Percentiles rank a stretch among this genome's conserved stretches.
Evolutionary conservation across 805 yeast species (phyloP).

Genomic region (Wickerhamomyces rabaulensis): DNA sequence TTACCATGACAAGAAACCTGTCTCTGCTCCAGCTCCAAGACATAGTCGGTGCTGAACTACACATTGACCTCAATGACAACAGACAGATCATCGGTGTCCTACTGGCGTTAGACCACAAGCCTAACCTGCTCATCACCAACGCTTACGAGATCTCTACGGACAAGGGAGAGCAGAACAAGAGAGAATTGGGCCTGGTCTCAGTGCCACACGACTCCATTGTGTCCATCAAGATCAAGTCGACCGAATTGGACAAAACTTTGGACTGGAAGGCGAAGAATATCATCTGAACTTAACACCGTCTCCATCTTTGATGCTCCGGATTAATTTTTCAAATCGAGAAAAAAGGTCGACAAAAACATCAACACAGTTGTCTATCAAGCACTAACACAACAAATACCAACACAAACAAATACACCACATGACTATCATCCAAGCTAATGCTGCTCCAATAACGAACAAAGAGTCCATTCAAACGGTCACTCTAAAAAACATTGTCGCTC

Average conservation of each 20-base stretch:
- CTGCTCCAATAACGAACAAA: constrained; percentile 12
- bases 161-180: background rate
- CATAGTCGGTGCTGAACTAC: constrained; percentile 16
- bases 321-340: background rate
- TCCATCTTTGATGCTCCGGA: no score
- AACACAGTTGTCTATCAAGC: background rate
- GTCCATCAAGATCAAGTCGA: constrained; percentile 11
- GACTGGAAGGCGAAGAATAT: constrained; percentile 13
- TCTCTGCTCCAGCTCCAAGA: constrained; percentile 8
- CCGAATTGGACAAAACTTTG: constrained; percentile 15
- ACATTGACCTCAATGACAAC: constrained; percentile 13
- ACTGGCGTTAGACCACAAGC: constrained; percentile 23
- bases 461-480: constrained; percentile 19
- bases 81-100: constrained; percentile 17
- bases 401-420: constrained; percentile 9
- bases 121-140: constrained; percentile 20
- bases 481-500: constrained; percentile 22
- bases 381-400: background rate
- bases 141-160: constrained; percentile 10
- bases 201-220: constrained; percentile 15
- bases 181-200: constrained; percentile 21
- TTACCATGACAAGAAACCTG: background rate
- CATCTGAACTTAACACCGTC: background rate
- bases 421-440: constrained; percentile 19
- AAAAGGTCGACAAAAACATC: background rate